A percentile compares a stretch with the other conserved stretches of the same genome.
phyloP scores from a whole-genome alignment of 352 stramenopile genomes.

The Phytophthora citrophthora region DNA sequence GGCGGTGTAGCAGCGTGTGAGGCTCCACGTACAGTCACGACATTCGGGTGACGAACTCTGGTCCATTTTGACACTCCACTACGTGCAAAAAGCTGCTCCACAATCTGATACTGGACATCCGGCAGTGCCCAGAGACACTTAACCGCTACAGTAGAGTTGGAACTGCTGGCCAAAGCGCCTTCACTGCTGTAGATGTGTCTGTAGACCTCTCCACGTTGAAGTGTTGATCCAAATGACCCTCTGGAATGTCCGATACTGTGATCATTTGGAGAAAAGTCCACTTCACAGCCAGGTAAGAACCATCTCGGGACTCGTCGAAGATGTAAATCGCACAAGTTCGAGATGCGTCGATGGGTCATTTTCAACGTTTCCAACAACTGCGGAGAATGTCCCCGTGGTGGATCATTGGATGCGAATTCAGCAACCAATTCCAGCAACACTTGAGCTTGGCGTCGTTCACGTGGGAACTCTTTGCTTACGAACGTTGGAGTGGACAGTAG shows the following conservation, averaged over 20 bases:
- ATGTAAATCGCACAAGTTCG: constrained; percentile 53
- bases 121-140: constrained; percentile 61
- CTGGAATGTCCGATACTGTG: constrained; percentile 39
- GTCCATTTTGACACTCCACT: constrained; percentile 57
- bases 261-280: constrained; percentile 54
- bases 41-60: constrained; percentile 60
- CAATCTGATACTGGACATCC: constrained; percentile 50
- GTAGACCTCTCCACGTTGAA: constrained; percentile 63
- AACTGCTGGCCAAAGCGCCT: constrained; percentile 33
- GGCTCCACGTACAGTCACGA: constrained; percentile 65
- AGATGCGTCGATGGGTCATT: constrained; percentile 66
- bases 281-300: constrained; percentile 56
- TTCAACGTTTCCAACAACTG: constrained; percentile 68
- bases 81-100: constrained; percentile 60
- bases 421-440: constrained; percentile 65
- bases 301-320: constrained; percentile 62
- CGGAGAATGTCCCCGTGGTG: constrained; percentile 49
- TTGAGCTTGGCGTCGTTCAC: constrained; percentile 56
- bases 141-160: constrained; percentile 50
- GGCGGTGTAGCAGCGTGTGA: constrained; percentile 54
- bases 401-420: constrained; percentile 43
- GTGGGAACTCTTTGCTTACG: constrained; percentile 57
- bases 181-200: constrained; percentile 48
- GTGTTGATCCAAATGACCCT: constrained; percentile 53
- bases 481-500: constrained; percentile 63